Evolutionary conservation across 768 basidiomycete species (phyloP).

Genomic region (Termitomyces eurrhizus): DNA sequence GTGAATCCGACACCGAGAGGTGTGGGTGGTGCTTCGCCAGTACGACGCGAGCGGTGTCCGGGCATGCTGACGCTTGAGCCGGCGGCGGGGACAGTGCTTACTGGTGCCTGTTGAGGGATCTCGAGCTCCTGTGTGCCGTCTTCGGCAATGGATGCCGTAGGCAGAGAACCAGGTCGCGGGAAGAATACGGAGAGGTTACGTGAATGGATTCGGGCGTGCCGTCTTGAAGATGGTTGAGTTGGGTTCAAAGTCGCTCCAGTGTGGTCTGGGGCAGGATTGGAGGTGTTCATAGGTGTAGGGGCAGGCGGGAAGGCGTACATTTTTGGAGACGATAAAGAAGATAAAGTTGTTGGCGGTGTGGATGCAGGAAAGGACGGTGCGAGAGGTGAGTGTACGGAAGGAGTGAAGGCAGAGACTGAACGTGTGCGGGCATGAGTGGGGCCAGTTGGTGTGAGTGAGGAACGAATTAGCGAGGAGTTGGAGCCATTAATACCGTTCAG

Average conservation of each 20-base stretch:
- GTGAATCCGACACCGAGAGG: slow-evolving; percentile 56
- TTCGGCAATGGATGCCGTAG: slow-evolving; percentile 60
- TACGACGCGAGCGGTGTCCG: slow-evolving; percentile 26
- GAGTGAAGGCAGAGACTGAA: slow-evolving; percentile 50
- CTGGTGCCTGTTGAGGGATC: slow-evolving; percentile 44
- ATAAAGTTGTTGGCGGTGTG: slow-evolving; percentile 16
- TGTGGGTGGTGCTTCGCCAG: slow-evolving; percentile 24
- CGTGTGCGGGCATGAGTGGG: slow-evolving; percentile 32
- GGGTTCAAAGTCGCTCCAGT: slow-evolving; percentile 10
- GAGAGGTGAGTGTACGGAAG: slow-evolving; percentile 48
- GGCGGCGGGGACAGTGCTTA: slow-evolving; percentile 42
- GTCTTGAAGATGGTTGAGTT: slow-evolving; percentile 12
- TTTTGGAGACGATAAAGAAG: slow-evolving; percentile 19
- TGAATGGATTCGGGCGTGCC: slow-evolving; percentile 81
- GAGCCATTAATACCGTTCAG: slow-evolving; percentile 20
- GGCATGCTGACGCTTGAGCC: slow-evolving; percentile 36
- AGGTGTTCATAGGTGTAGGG: slow-evolving; percentile 12
- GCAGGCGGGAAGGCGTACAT: slow-evolving; percentile 14
- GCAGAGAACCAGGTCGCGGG: slow-evolving; percentile 68
- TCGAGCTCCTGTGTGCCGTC: slow-evolving; percentile 57
- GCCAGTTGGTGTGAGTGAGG: slow-evolving; percentile 24
- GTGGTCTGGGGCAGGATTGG: slow-evolving; percentile 23
- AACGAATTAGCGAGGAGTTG: slow-evolving; percentile 27
- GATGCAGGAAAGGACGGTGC: slow-evolving; percentile 26
- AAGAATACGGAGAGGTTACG: slow-evolving; percentile 92